phyloP scores from a whole-genome alignment of 352 stramenopile species.

The Nannochloropsis limnetica region DNA sequence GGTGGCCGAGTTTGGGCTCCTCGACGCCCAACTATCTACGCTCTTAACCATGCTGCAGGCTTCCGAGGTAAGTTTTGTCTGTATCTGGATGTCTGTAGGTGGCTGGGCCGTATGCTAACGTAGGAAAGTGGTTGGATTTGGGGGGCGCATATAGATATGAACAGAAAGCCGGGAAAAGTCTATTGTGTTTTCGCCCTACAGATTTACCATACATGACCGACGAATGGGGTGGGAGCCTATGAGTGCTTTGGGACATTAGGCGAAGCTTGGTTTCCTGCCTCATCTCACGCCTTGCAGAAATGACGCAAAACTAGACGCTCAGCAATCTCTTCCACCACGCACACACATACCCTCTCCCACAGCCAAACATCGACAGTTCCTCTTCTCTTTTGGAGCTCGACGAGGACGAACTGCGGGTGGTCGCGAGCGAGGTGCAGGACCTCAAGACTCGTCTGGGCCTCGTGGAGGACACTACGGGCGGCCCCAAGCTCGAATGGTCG shows the following conservation, averaged over 20 bases:
- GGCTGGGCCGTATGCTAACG: background rate
- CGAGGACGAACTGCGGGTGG: slow-evolving; percentile 61
- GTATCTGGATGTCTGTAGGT: background rate
- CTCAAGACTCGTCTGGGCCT: slow-evolving; percentile 66
- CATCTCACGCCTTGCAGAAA: background rate
- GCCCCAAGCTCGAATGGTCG: slow-evolving; percentile 33
- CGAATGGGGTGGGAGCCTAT: background rate
- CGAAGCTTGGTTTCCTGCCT: background rate
- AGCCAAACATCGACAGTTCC: background rate
- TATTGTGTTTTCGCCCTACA: background rate
- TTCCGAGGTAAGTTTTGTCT: slow-evolving; percentile 38
- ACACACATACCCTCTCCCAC: background rate
- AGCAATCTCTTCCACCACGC: background rate
- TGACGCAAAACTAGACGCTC: background rate
- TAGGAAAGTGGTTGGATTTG: no score
- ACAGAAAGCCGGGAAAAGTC: no score
- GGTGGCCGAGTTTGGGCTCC: slow-evolving; percentile 69
- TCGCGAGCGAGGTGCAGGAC: slow-evolving; percentile 63
- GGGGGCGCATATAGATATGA: no score
- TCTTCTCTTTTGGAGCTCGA: slow-evolving; percentile 49
- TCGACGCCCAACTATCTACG: slow-evolving; percentile 63
- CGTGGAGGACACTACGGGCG: slow-evolving; percentile 38
- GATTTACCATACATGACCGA: background rate
- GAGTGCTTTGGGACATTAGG: background rate
- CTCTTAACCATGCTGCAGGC: slow-evolving; percentile 37